phyloP scores from a whole-genome alignment of 345 rosid species.

The Salix arbutifolia region DNA sequence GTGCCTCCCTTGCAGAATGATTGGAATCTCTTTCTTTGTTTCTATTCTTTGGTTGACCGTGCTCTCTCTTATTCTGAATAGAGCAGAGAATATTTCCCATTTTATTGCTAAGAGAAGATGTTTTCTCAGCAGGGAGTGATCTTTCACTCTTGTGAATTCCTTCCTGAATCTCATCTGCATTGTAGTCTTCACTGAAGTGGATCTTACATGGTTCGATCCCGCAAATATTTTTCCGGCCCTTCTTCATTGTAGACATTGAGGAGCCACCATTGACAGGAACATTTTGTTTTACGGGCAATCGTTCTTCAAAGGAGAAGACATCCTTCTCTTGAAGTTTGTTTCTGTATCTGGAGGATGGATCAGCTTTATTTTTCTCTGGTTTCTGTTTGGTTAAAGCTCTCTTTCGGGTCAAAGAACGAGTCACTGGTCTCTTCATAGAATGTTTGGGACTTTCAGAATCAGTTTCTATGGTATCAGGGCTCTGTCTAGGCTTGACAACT shows the following conservation, averaged over 20 bases:
- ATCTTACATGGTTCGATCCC: slow-evolving; percentile 40
- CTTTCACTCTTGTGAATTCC: slow-evolving; percentile 33
- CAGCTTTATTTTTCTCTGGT: slow-evolving; percentile 28
- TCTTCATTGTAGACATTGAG: slow-evolving; percentile 36
- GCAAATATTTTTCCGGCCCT: slow-evolving; percentile 33
- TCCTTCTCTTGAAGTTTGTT: slow-evolving; percentile 30
- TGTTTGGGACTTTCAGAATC: slow-evolving; percentile 63
- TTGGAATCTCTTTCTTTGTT: no score
- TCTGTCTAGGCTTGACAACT: slow-evolving; percentile 38
- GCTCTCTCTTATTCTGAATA: slow-evolving; percentile 28
- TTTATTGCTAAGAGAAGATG: slow-evolving; percentile 39
- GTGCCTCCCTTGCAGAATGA: no score
- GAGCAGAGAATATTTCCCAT: slow-evolving; percentile 25
- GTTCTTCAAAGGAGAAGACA: slow-evolving; percentile 55
- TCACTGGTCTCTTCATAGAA: slow-evolving; percentile 50
- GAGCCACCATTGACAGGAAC: slow-evolving; percentile 33
- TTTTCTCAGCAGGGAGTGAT: slow-evolving; percentile 38
- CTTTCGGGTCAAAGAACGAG: slow-evolving; percentile 50
- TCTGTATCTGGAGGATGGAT: slow-evolving; percentile 33
- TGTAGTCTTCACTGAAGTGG: slow-evolving; percentile 31
- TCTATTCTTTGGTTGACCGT: slow-evolving; percentile 19
- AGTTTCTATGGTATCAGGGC: slow-evolving; percentile 76
- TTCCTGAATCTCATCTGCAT: slow-evolving; percentile 34
- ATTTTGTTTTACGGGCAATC: slow-evolving; percentile 26
- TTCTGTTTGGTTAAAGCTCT: slow-evolving; percentile 34